Base-by-base conservation (phyloP, 2,329 filamentous ascomycete species). In the Cucurbitaria berberidis region DNA sequence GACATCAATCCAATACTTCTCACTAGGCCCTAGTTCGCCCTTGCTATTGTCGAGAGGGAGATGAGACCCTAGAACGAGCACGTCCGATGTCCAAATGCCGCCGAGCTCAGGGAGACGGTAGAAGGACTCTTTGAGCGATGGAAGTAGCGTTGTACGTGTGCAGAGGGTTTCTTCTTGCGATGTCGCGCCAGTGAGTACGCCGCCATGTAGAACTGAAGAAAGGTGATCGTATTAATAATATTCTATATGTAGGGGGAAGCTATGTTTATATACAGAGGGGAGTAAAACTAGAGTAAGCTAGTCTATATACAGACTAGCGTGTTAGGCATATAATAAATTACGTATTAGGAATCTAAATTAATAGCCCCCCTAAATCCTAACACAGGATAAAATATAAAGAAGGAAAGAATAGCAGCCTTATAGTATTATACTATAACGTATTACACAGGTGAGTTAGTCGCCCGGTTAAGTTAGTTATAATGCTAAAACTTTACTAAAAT, bases 151-250 rank as follows among this genome's bases (percentile, higher is more conserved):
- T 3, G 82, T 86, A 15, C 84, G 81, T 59, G 82, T 78, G 63
- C 86, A 88, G 2, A 89, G 77, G 21, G 79, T 83, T 63, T 87
- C 86, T 63, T 88, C 86, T 56, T 87, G 84, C 3, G 81, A 81
- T 8, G 81, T 82, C 0, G 84, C 83, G 18, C 86, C 86, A 13
- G 80, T 79, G 0, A 87, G 69, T 26, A 88, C 81, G 0, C 86
- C 86, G 7, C 85, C n/a, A n/a, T 64, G 1, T 26, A 26, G 24
- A 26, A 26, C 24, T 26, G 24, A 5, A 9, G 5, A 5, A 26
- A 26, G 24, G 24, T 26, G 24, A 26, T 26, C 24, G 24, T 5
- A 26, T 26, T 26, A 26, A 26, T 26, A 26, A 26, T 26, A 26
- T 26, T 26, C 24, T 26, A 26, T 26, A 5, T 26, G 24, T 26